phyloP scores from a whole-genome alignment of 306 rosid genomes.

The Rubus idaeus region DNA sequence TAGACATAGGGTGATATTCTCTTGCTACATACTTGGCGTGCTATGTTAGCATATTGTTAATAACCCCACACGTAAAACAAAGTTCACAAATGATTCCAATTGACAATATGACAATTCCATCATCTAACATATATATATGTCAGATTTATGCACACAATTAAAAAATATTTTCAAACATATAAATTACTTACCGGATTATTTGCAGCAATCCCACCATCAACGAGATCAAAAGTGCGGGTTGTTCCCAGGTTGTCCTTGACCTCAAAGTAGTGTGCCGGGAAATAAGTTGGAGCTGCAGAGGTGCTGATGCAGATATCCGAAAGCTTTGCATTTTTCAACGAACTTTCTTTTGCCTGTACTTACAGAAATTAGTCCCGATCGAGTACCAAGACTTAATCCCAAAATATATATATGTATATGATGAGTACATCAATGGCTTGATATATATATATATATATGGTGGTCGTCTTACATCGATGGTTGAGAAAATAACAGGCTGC shows the following conservation, averaged over 20 bases:
- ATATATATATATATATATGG: neutral
- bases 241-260: slow-evolving; percentile 24
- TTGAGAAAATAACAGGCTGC: slow-evolving; percentile 46
- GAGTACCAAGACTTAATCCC: neutral
- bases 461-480: slow-evolving; percentile 29
- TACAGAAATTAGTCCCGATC: neutral
- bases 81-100: neutral
- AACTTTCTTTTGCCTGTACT: slow-evolving; percentile 29
- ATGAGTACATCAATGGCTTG: neutral
- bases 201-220: slow-evolving; percentile 49
- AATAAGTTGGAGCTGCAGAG: slow-evolving; percentile 49
- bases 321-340: slow-evolving; percentile 31
- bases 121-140: no score
- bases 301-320: slow-evolving; percentile 43
- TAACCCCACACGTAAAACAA: neutral
- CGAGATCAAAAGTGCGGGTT: slow-evolving; percentile 28
- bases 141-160: neutral
- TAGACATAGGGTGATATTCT: neutral
- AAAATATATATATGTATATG: neutral
- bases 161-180: neutral
- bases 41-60: neutral
- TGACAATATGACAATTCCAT: neutral
- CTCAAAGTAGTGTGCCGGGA: slow-evolving; percentile 42
- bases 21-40: no score
- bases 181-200: slow-evolving; percentile 41